Evolutionary conservation across 2,329 filamentous ascomycete species (phyloP).

Genomic region (Fusarium sp.): DNA sequence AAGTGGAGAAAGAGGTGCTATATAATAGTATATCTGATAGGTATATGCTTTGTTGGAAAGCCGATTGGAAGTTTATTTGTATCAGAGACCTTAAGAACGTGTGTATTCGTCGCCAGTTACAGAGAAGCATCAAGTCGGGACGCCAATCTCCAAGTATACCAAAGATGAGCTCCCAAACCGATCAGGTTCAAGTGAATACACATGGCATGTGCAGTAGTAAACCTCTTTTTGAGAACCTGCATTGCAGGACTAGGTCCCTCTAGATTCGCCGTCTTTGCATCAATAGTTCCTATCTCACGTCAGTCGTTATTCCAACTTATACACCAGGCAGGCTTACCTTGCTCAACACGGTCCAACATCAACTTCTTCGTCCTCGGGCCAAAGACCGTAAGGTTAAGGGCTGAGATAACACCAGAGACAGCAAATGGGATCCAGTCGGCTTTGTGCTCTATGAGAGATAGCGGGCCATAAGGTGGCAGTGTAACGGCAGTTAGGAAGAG

Average conservation of each 20-base stretch:
- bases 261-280: constrained; percentile 16
- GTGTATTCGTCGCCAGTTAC: neutral
- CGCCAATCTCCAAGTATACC: constrained; percentile 51
- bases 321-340: constrained; percentile 24
- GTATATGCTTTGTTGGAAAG: neutral
- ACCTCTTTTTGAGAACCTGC: constrained; percentile 49
- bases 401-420: constrained; percentile 51
- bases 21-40: neutral
- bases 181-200: constrained; percentile 61
- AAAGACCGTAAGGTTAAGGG: constrained; percentile 56
- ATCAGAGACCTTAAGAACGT: neutral
- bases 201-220: constrained; percentile 58
- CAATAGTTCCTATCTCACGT: constrained; percentile 27
- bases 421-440: constrained; percentile 55
- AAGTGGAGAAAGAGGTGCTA: neutral
- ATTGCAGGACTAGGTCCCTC: constrained; percentile 38
- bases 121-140: constrained; percentile 36
- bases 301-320: neutral
- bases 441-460: constrained; percentile 51
- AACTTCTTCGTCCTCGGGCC: constrained; percentile 55
- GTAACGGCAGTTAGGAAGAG: constrained; percentile 55
- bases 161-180: constrained; percentile 52
- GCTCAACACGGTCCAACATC: constrained; percentile 50
- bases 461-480: constrained; percentile 52
- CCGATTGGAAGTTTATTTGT: no score